Percentiles rank a stretch among this genome's conserved stretches.
phyloP scores from a whole-genome alignment of 768 basidiomycete species.

The Pleurotus eryngii region DNA sequence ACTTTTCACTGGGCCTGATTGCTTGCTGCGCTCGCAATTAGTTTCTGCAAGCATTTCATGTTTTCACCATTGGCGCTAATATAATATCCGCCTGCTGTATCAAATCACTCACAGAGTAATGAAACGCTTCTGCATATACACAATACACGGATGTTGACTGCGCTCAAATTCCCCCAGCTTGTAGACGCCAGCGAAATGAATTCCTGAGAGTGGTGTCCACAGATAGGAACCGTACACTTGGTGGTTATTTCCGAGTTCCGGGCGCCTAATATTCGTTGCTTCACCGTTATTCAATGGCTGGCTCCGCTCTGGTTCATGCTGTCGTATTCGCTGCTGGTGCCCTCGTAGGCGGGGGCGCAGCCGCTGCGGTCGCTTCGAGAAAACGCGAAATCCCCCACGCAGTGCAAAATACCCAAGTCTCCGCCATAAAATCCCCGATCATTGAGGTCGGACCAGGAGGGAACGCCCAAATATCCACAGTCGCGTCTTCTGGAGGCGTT shows the following conservation, averaged over 20 bases:
- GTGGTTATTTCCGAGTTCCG: not conserved
- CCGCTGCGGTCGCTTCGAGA: constrained; percentile 40
- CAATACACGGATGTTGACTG: too few species aligned
- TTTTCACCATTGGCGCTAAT: too few species aligned
- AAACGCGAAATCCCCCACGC: constrained; percentile 18
- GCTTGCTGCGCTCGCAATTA: too few species aligned
- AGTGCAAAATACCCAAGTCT: constrained; percentile 10
- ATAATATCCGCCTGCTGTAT: too few species aligned
- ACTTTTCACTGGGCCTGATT: too few species aligned
- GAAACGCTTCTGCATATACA: too few species aligned
- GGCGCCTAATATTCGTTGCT: not conserved
- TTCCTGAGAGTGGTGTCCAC: too few species aligned
- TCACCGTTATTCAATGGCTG: constrained; percentile 18
- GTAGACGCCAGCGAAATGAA: too few species aligned
- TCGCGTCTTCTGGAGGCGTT: constrained; percentile 21
- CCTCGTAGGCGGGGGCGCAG: constrained; percentile 73
- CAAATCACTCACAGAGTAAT: too few species aligned
- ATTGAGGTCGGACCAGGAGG: constrained; percentile 46
- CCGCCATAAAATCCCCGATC: constrained; percentile 28
- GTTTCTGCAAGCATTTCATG: too few species aligned
- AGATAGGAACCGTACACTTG: too few species aligned
- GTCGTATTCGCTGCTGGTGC: constrained; percentile 84
- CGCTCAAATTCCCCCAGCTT: too few species aligned
- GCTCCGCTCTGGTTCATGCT: constrained; percentile 50
- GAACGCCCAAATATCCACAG: constrained; percentile 36